phyloP scores from a whole-genome alignment of 306 rosid species.

The Quercus glauca region DNA sequence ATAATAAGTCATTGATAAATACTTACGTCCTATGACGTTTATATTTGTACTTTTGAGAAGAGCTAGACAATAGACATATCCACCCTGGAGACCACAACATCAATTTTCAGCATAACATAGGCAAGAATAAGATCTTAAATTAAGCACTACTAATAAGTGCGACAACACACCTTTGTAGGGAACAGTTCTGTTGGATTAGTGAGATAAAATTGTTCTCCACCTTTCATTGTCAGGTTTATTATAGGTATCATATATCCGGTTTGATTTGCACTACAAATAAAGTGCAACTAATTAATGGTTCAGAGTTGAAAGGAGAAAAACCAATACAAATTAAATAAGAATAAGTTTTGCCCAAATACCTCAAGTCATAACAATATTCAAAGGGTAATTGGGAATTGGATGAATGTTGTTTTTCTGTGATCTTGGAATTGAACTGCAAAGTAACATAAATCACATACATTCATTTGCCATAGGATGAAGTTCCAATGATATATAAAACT shows the following conservation, averaged over 20 bases:
- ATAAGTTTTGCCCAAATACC: conserved; percentile 27
- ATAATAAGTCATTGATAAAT: not conserved
- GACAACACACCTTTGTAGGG: conserved; percentile 20
- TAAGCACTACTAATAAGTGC: not conserved
- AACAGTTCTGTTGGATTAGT: conserved; percentile 20
- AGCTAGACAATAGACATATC: conserved; percentile 46
- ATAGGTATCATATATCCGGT: conserved; percentile 5
- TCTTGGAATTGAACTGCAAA: conserved; percentile 57
- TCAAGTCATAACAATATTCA: conserved; percentile 68
- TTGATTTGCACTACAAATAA: conserved; percentile 46
- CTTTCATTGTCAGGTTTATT: conserved; percentile 70
- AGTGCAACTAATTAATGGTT: conserved; percentile 22
- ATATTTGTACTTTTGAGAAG: conserved; percentile 52
- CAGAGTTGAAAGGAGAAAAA: not conserved
- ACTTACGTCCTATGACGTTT: conserved; percentile 89
- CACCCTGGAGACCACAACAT: conserved; percentile 44
- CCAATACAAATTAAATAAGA: not conserved
- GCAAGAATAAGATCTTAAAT: not conserved
- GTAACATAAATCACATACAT: not conserved
- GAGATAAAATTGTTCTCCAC: conserved; percentile 54
- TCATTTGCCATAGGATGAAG: not conserved
- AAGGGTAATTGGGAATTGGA: conserved; percentile 43
- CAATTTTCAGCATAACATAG: not conserved
- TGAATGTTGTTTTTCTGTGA: conserved; percentile 29
- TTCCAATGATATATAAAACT: conserved; percentile 8